These are phyloP conservation scores for Phytophthora kernoviae DNA, from an alignment of 352 stramenopile genomes.

Conservation along the genomic window DNA sequence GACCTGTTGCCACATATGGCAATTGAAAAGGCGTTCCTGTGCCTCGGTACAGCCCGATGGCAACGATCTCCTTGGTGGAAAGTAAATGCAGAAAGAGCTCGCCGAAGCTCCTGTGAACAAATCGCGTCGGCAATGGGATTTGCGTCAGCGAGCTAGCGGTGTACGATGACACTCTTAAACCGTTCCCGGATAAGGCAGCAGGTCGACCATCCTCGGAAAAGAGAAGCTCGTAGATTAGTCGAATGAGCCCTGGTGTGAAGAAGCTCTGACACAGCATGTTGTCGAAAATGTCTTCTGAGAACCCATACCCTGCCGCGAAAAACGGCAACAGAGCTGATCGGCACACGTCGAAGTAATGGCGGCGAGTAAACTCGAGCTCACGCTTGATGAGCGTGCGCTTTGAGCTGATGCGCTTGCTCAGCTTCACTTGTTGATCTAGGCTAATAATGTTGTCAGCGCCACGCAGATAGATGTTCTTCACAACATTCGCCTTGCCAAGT, in stretches of 20 bases:
- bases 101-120: constrained; percentile 52
- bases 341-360: constrained; percentile 49
- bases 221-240: constrained; percentile 68
- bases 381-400: constrained; percentile 45
- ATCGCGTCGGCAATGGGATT: constrained; percentile 47
- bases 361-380: constrained; percentile 47
- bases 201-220: constrained; percentile 60
- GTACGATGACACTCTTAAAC: constrained; percentile 4
- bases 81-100: constrained; percentile 61
- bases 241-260: constrained; percentile 65
- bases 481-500: constrained; percentile 22
- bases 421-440: constrained; percentile 41
- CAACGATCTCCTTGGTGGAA: constrained; percentile 45
- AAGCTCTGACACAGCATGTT: constrained; percentile 78
- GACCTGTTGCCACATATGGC: constrained; percentile 62
- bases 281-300: constrained; percentile 72
- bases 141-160: constrained; percentile 59
- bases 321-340: constrained; percentile 56
- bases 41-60: constrained; percentile 60
- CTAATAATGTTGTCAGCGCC: constrained; percentile 38
- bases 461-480: constrained; percentile 34
- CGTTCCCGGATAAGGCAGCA: constrained; percentile 16
- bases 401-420: constrained; percentile 46
- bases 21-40: constrained; percentile 39
- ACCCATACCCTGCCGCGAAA: constrained; percentile 67